Conservation (phyloP, 805 yeast genomes). For the Danielia reshetovae region DNA sequence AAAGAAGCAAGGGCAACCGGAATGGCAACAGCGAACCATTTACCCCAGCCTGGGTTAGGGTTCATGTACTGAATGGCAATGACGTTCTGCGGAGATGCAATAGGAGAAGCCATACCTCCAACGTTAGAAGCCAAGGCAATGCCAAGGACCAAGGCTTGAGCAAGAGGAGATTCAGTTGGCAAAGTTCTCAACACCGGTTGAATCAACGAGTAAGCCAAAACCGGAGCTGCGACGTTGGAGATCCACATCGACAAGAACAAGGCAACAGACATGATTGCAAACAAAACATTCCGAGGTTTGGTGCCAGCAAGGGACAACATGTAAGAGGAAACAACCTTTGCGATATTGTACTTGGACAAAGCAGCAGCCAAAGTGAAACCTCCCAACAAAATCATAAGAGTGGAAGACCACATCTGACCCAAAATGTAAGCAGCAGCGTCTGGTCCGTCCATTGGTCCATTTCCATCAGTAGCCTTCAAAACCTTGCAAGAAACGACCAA, state of each 20-base stretch:
- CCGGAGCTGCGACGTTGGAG: constrained; percentile 96
- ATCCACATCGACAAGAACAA: constrained; percentile 92
- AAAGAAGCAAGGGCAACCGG: constrained; percentile 72
- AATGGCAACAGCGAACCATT: constrained; percentile 86
- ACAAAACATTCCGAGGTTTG: constrained; percentile 69
- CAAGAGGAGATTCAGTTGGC: constrained; percentile 73
- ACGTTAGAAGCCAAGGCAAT: constrained; percentile 89
- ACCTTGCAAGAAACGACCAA: constrained; percentile 72
- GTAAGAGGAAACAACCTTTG: constrained; percentile 78
- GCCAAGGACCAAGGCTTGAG: constrained; percentile 81
- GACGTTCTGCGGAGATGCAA: constrained; percentile 94
- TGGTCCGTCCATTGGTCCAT: constrained; percentile 52
- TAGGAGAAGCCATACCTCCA: constrained; percentile 97
- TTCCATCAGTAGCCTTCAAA: constrained; percentile 46
- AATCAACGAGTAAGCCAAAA: constrained; percentile 81
- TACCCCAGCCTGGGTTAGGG: constrained; percentile 77
- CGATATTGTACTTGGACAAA: constrained; percentile 83
- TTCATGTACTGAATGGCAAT: constrained; percentile 85
- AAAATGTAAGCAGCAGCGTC: constrained; percentile 78
- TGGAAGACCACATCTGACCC: constrained; percentile 92
- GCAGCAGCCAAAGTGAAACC: constrained; percentile 97
- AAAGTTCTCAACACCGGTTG: constrained; percentile 85
- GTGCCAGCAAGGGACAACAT: constrained; percentile 83
- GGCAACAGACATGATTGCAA: constrained; percentile 83
- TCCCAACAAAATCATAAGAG: constrained; percentile 82